Conservation (phyloP, 129 eudicot genomes). For the Ambrosia trifida region DNA sequence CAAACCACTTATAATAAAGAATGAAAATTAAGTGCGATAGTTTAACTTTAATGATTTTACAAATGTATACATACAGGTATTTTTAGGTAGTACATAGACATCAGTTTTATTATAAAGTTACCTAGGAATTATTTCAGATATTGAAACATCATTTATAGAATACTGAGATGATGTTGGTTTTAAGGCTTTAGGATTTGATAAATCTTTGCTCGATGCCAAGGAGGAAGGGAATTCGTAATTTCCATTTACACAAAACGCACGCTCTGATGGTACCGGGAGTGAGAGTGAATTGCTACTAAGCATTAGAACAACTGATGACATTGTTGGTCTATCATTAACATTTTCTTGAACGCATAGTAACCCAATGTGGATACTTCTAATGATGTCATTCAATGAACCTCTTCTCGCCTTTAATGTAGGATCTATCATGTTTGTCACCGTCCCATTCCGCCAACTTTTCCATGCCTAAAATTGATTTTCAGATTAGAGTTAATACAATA, state of each 20-base stretch:
- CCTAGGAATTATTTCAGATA: slow-evolving; percentile 1
- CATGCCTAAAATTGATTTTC: neutral
- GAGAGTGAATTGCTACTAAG: neutral
- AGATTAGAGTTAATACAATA: neutral
- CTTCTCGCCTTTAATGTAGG: neutral
- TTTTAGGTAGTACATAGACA: too few relatives aligned
- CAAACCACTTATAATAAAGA: too few relatives aligned
- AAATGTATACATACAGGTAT: too few relatives aligned
- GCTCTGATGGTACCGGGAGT: neutral
- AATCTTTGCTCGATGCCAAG: neutral
- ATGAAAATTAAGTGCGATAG: too few relatives aligned
- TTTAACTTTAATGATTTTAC: too few relatives aligned
- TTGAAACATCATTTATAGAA: neutral
- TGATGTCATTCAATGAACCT: neutral
- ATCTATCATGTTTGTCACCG: neutral
- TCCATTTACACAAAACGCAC: neutral
- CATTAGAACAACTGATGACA: neutral
- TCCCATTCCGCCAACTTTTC: neutral
- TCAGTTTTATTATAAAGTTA: neutral
- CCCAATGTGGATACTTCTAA: slow-evolving; percentile 1
- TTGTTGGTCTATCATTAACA: neutral
- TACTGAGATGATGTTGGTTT: neutral
- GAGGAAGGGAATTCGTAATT: neutral
- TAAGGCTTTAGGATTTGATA: neutral
- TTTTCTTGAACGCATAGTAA: neutral